Evolutionary conservation across 768 basidiomycete species (phyloP).

Genomic region (Pulveroboletus sp.): DNA sequence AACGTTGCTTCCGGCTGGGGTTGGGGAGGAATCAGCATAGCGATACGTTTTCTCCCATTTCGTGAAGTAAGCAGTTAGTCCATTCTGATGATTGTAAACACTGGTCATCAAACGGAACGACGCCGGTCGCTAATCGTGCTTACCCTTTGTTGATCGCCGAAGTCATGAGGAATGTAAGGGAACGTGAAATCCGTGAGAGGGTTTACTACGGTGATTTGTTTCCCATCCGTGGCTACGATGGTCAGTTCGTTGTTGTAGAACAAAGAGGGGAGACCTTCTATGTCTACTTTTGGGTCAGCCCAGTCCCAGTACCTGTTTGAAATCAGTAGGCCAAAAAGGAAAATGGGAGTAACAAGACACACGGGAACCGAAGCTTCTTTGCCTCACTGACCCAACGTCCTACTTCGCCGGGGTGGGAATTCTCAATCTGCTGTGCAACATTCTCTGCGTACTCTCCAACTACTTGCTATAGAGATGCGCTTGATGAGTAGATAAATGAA

Average conservation of each 20-base stretch:
- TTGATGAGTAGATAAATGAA: background rate
- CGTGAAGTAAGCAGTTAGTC: constrained; percentile 14
- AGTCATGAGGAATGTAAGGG: constrained; percentile 19
- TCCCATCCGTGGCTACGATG: constrained; percentile 4
- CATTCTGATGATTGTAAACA: constrained; percentile 1
- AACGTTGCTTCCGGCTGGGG: constrained; percentile 10
- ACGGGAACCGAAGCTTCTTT: constrained; percentile 27
- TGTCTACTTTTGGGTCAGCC: constrained; percentile 18
- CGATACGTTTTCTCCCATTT: constrained; percentile 20
- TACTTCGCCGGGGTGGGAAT: constrained; percentile 12
- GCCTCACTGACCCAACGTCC: constrained; percentile 20
- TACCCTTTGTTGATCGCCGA: constrained; percentile 12
- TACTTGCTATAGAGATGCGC: constrained; percentile 18
- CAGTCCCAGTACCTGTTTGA: constrained; percentile 27
- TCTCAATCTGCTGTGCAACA: constrained; percentile 24
- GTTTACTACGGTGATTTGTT: constrained; percentile 11
- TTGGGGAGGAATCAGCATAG: constrained; percentile 10
- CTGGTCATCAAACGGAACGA: background rate
- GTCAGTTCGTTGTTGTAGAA: constrained; percentile 13
- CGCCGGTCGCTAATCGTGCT: background rate
- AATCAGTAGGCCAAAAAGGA: background rate
- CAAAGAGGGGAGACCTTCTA: constrained; percentile 20
- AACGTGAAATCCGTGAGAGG: constrained; percentile 16
- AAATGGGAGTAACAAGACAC: background rate
- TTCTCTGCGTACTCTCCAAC: constrained; percentile 23